Percentiles rank a stretch among this genome's conserved stretches.
phyloP scores from a whole-genome alignment of 2,329 filamentous ascomycete species.

The Tolypocladium cylindrosporum region DNA sequence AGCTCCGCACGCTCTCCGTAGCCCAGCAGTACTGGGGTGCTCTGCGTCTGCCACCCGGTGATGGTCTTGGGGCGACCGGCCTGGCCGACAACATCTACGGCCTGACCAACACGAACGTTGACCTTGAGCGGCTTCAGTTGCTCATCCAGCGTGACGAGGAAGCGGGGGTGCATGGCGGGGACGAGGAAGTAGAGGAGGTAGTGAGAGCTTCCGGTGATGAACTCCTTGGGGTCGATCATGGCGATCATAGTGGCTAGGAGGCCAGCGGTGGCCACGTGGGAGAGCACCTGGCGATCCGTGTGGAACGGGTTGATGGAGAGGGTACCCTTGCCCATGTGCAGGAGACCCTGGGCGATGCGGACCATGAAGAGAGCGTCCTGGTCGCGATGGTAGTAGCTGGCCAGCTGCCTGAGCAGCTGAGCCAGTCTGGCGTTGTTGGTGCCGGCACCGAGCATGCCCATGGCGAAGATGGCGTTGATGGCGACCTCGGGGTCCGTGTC shows the following conservation, averaged over 20 bases:
- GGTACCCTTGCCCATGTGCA: conserved; percentile 99
- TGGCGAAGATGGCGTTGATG: conserved; percentile 97
- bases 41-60: conserved; percentile 98
- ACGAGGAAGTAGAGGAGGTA: conserved; percentile 97
- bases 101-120: conserved; percentile 94
- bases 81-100: conserved; percentile 95
- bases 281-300: conserved; percentile 92
- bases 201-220: conserved; percentile 57
- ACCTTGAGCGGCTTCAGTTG: conserved; percentile 87
- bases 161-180: conserved; percentile 92
- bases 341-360: conserved; percentile 88
- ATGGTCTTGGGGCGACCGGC: conserved; percentile 97
- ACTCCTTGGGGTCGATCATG: conserved; percentile 91
- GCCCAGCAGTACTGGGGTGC: conserved; percentile 91
- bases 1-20: conserved; percentile 93
- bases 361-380: conserved; percentile 98
- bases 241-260: conserved; percentile 83
- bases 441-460: conserved; percentile 92
- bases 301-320: conserved; percentile 97
- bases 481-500: conserved; percentile 98
- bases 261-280: conserved; percentile 80
- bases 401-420: conserved; percentile 85
- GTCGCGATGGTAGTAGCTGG: conserved; percentile 96
- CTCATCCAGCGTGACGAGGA: conserved; percentile 93
- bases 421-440: conserved; percentile 97